phyloP scores from a whole-genome alignment of 306 rosid species.

The Clitoria ternatea region DNA sequence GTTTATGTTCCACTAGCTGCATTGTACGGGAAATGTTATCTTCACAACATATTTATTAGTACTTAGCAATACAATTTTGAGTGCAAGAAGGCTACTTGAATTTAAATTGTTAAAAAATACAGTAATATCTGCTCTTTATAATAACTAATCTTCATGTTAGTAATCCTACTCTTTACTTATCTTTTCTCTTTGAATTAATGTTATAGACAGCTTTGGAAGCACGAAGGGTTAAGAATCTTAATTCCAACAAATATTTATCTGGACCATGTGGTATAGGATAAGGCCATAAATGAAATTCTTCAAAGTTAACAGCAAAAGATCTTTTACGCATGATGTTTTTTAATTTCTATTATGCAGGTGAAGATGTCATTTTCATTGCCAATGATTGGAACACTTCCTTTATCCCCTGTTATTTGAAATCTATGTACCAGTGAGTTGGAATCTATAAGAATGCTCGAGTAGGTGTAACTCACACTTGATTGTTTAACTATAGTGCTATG shows the following conservation, averaged over 20 bases:
- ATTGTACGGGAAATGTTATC: background rate
- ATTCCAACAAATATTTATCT: constrained; percentile 46
- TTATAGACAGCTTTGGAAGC: constrained; percentile 69
- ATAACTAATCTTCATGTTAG: too few relatives aligned
- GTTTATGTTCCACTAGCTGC: too few relatives aligned
- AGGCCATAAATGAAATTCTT: too few relatives aligned
- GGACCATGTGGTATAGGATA: constrained; percentile 73
- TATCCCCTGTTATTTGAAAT: constrained; percentile 60
- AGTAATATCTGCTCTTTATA: background rate
- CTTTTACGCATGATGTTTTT: background rate
- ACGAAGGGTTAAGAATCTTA: constrained; percentile 56
- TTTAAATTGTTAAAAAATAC: background rate
- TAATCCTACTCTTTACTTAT: too few relatives aligned
- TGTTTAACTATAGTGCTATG: too few relatives aligned
- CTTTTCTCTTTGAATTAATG: too few relatives aligned
- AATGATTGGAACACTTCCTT: constrained; percentile 82
- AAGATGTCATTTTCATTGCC: constrained; percentile 61
- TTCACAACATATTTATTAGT: background rate
- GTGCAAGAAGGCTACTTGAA: background rate
- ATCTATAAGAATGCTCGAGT: constrained; percentile 50
- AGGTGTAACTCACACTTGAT: too few relatives aligned
- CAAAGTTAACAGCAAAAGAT: constrained; percentile 3
- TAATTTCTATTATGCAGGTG: constrained; percentile 43
- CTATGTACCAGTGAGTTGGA: constrained; percentile 45
- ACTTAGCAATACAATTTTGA: background rate